Conservation (phyloP, 2,329 filamentous ascomycete genomes). For the Colletotrichum plurivorum region DNA sequence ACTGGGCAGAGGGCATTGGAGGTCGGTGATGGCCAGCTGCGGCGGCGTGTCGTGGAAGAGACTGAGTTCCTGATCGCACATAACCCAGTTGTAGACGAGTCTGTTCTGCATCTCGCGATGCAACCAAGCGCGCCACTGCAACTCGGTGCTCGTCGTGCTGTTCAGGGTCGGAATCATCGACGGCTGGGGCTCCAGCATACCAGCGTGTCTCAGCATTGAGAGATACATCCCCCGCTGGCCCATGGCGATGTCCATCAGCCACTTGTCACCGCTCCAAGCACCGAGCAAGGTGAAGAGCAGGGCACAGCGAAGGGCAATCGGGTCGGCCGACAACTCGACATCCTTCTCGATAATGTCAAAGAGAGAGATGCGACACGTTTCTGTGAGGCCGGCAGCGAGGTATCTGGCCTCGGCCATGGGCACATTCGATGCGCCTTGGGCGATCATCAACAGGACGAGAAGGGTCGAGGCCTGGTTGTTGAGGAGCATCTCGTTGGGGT, state of each 20-base stretch:
- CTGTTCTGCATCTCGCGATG: conserved; percentile 74
- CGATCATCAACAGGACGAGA: conserved; percentile 79
- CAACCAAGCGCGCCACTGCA: conserved; percentile 75
- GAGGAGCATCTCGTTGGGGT: conserved; percentile 77
- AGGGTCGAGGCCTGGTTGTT: conserved; percentile 77
- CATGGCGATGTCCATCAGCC: conserved; percentile 84
- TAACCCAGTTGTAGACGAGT: conserved; percentile 82
- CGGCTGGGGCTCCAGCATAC: conserved; percentile 71
- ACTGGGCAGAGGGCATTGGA: conserved; percentile 74
- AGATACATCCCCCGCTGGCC: conserved; percentile 82
- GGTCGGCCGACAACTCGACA: conserved; percentile 76
- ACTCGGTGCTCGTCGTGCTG: conserved; percentile 60
- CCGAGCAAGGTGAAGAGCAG: conserved; percentile 78
- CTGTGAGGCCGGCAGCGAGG: conserved; percentile 76
- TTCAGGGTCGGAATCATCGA: conserved; percentile 60
- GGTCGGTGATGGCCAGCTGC: conserved; percentile 75
- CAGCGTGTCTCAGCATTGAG: conserved; percentile 79
- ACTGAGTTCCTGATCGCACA: conserved; percentile 80
- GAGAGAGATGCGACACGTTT: conserved; percentile 79
- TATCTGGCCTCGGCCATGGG: conserved; percentile 75
- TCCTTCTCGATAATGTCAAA: conserved; percentile 82
- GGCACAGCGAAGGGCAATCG: conserved; percentile 74
- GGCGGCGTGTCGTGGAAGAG: conserved; percentile 76
- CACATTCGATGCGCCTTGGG: conserved; percentile 77
- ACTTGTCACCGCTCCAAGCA: conserved; percentile 82